Evolutionary conservation across 1,284 basidiomycete species (phyloP), one percentile per base, ranked within the genome.

Genomic region (Trichosporon coremiiforme): DNA sequence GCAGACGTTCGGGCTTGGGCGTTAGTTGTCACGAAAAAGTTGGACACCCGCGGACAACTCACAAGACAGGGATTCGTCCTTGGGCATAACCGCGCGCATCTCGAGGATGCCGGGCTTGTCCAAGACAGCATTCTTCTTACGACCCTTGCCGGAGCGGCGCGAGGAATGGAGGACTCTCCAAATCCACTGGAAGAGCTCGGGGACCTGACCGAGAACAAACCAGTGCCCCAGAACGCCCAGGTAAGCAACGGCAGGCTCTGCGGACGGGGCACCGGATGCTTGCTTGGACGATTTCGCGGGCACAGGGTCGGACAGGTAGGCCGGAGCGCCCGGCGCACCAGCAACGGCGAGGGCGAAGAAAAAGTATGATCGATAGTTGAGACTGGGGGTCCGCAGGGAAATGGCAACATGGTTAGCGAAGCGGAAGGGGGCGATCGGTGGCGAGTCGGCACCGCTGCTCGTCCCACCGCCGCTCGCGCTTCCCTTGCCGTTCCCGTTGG

Each of bases 401-500:
- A 98, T 89, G 36, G 93, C 91, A 70, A 95, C 93, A 74, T 93
- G 91, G 84, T 92, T 95, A 71, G 91, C 90, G 81, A 95, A 97
- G 82, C 93, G 91, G 80, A 96, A 92, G 38, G 89, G 81, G 7
- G 80, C 79, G 41, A 79, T 75, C 22, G 78, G 74, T 6, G 79
- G 78, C 9, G 77, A 75, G n/a, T 80, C 79, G 3, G 71, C 70
- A 6, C 77, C 74, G 84, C 64, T 70, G 73, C 84, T 82, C 55
- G 55, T 31, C 29, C 55, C 55, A 22, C 57, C 35, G 15, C 29
- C 83, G 9, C 29, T n/a, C 55, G 55, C 55, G 31, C 57, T 17
- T 33, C 57, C 57, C 31, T 60, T 60, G 77, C 85, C 81, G 62
- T 36, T 64, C 53, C 80, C 78, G 41, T 64, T 67, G 25, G 66